Base-by-base conservation (phyloP, 176 grass and related monocot species). In the Rhynchospora breviuscula region DNA sequence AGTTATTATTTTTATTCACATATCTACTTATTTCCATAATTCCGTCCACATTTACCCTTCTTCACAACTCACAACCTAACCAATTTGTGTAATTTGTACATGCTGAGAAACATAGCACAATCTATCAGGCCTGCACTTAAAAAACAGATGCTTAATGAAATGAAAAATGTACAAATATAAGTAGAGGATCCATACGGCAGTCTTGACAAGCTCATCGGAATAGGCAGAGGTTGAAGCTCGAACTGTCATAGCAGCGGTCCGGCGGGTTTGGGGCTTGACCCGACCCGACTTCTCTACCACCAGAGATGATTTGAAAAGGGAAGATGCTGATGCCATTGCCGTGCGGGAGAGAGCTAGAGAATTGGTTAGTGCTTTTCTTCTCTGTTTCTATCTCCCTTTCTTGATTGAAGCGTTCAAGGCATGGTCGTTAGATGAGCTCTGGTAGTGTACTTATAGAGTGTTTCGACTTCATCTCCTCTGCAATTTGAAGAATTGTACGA, bases 121-220 rank as follows among this genome's bases (percentile, higher is more conserved):
- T 25, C 22, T 11, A 62, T 63, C 9, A 14, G 51, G 10, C 8
- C 11, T 53, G 11, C 3, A 2, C 1, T 53, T 53, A 53, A 53
- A 63, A 61, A 6, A 4, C n/a, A 21, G 59, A 4, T 13, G 0
- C 17, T 64, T 64, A 4, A 81, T 63, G 33, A 63, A 81, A 60
- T 22, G 1, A 63, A 40, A 65, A 21, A 3, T 63, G 25, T 23
- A 26, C n/a, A 15, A 0, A 47, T 65, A 23, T 23, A 52, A 66
- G 9, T 29, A 11, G 4, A 7, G n/a, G 53, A 79, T 84, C 12
- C 68, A 79, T 93, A 99, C 97, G 70, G 97, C 97, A 0, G 97
- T 99, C 80, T 96, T 83, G 77, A 99, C 85, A 33, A 99, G 97
- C 85, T 99, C 97, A 47, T 99, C 97, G 13, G 87, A 72, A 25